Evolutionary conservation across 805 yeast species (phyloP), one percentile per base, ranked within the genome.

Genomic region (Schwanniomyces sp.): DNA sequence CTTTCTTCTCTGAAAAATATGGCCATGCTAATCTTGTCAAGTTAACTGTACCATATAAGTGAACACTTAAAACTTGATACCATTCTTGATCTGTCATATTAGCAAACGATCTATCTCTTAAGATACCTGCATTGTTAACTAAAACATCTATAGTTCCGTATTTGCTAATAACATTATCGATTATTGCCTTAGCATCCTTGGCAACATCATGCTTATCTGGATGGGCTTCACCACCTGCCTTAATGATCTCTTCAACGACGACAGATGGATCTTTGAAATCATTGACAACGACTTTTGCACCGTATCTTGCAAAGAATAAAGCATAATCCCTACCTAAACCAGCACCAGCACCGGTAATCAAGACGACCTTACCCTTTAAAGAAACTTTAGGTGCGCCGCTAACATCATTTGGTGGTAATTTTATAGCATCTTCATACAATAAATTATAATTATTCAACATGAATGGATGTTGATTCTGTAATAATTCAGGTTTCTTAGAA

Each of bases 241-340:
- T 70, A 56, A 70, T 75, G 62, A 92, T 87, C 67, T 88, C 96
- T 21, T 82, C 75, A 10, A 89, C 96, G 41, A 86, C 89, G 32
- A 74, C 66, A 40, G 77, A 67, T 2, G 97, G 91, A 63, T 89
- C 86, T 56, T 72, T 79, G 53, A 92, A 84, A 66, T 92, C 98
- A 65, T 94, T 92, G 32, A 92, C 94, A 38, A 94, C 96, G 51
- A 92, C 94, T 71, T 86, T 90, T 25, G 97, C 97, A 51, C 98
- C 99, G 58, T 88, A 88, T 66, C 80, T 85, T 47, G 95, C 97
- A 63, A 87, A 86, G 64, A 81, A 78, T 43, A 82, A 69, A 3
- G 98, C 96, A 70, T 92, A 95, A 49, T 91, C 87, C 64, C 86
- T 84, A 52, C 99, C 99, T 57, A 92, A 78, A 41, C 99, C 99